phyloP scores from a whole-genome alignment of 768 basidiomycete genomes.

The Collybia nuda region DNA sequence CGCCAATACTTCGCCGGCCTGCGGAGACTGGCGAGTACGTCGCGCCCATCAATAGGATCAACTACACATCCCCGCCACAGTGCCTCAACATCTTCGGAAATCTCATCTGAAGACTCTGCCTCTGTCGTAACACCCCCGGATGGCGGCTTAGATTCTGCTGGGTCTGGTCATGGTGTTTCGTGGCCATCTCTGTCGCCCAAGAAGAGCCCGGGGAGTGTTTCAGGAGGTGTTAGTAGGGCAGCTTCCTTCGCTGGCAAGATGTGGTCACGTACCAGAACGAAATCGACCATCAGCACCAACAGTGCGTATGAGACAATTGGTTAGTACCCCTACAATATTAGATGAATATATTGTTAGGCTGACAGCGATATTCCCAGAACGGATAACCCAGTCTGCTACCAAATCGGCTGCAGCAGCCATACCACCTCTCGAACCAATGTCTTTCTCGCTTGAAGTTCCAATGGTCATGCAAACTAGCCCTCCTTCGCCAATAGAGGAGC shows the following conservation, averaged over 20 bases:
- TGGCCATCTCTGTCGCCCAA: slow-evolving; percentile 56
- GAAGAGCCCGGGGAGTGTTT: too few relatives aligned
- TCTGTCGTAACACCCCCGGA: slow-evolving; percentile 61
- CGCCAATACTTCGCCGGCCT: slow-evolving; percentile 51
- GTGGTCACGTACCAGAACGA: slow-evolving; percentile 53
- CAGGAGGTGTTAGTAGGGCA: slow-evolving; percentile 42
- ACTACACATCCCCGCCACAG: slow-evolving; percentile 54
- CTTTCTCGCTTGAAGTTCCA: slow-evolving; percentile 18
- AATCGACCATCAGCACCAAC: slow-evolving; percentile 44
- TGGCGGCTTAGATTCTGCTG: slow-evolving; percentile 32
- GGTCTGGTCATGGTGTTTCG: slow-evolving; percentile 29
- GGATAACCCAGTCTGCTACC: slow-evolving; percentile 14
- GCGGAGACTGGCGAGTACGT: slow-evolving; percentile 44
- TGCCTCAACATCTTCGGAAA: slow-evolving; percentile 55
- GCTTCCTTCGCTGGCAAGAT: slow-evolving; percentile 63
- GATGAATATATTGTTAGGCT: background rate
- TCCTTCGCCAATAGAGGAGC: slow-evolving; percentile 16
- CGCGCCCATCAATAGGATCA: slow-evolving; percentile 32
- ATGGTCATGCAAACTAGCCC: slow-evolving; percentile 5
- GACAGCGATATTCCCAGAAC: slow-evolving; percentile 7
- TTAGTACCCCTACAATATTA: slow-evolving; percentile 23
- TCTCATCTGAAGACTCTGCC: slow-evolving; percentile 70
- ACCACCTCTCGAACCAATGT: slow-evolving; percentile 20
- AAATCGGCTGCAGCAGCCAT: slow-evolving; percentile 16
- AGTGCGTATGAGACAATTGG: slow-evolving; percentile 35